Conservation (phyloP, 1,284 basidiomycete genomes). For the Mycena sp. region DNA sequence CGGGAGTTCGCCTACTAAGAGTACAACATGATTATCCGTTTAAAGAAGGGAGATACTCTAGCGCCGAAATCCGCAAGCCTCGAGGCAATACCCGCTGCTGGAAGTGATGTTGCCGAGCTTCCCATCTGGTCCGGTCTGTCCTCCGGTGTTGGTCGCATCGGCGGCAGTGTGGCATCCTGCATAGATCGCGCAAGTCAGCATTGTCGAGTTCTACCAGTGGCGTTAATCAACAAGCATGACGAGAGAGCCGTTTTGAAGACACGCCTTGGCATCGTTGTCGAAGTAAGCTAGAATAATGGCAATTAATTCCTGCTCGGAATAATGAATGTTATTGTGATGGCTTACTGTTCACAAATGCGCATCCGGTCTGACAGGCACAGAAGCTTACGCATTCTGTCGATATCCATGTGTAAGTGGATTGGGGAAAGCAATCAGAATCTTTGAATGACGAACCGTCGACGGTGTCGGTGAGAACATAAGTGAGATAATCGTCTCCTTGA, state of each 20-base stretch:
- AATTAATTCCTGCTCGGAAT: too few species aligned
- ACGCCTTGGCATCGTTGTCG: slow-evolving; percentile 1
- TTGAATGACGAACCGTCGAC: slow-evolving; percentile 9
- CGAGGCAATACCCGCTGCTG: slow-evolving; percentile 7
- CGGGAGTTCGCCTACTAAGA: too few species aligned
- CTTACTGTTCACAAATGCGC: too few species aligned
- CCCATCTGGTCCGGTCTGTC: background rate
- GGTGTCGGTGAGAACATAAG: slow-evolving; percentile 12
- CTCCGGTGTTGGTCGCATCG: slow-evolving; percentile 8
- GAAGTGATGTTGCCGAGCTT: background rate
- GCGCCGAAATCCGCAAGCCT: background rate
- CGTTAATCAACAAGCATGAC: too few species aligned
- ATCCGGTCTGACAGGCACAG: slow-evolving; percentile 18
- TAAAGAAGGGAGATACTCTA: too few species aligned
- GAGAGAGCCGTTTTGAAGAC: background rate
- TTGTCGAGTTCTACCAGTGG: background rate
- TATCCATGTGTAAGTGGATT: background rate
- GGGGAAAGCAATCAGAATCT: background rate
- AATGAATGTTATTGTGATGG: too few species aligned
- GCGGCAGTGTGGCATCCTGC: slow-evolving; percentile 10
- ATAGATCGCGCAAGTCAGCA: too few species aligned
- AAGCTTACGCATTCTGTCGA: slow-evolving; percentile 12
- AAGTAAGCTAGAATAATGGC: slow-evolving; percentile 5
- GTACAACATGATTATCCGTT: too few species aligned
- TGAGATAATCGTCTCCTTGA: too few species aligned